phyloP scores from a whole-genome alignment of 345 rosid genomes.

The Citrus reticulata region DNA sequence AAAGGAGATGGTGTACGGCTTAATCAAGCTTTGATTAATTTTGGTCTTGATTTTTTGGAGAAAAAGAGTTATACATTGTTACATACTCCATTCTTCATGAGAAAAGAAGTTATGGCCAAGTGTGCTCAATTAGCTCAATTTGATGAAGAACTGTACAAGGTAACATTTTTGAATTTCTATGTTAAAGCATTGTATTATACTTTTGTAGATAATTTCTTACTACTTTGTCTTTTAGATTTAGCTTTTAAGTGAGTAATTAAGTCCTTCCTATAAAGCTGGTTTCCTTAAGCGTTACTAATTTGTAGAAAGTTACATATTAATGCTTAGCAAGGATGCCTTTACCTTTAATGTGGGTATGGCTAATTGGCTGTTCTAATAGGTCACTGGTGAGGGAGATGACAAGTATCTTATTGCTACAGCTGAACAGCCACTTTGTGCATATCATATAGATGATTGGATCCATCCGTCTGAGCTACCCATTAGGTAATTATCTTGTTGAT shows the following conservation, averaged over 20 bases:
- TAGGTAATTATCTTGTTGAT: conserved; percentile 36
- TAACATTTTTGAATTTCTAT: conserved; percentile 10
- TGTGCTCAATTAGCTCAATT: conserved; percentile 92
- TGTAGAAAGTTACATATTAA: background rate
- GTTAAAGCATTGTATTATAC: background rate
- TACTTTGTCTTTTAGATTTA: background rate
- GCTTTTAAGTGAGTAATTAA: background rate
- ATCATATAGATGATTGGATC: conserved; percentile 91
- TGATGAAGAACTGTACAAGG: conserved; percentile 97
- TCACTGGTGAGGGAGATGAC: conserved; percentile 94
- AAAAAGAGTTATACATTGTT: conserved; percentile 60
- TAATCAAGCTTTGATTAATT: conserved; percentile 86
- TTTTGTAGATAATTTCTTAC: background rate
- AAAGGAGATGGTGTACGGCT: conserved; percentile 86
- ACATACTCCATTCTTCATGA: conserved; percentile 93
- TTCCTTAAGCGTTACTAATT: background rate
- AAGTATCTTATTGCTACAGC: conserved; percentile 96
- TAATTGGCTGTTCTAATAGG: conserved; percentile 35
- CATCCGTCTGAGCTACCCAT: conserved; percentile 79
- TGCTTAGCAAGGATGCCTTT: background rate
- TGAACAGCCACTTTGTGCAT: conserved; percentile 93
- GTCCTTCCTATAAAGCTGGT: background rate
- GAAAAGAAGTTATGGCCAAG: conserved; percentile 88
- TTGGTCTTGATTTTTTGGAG: conserved; percentile 72
- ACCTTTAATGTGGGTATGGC: background rate